A percentile compares a stretch with the other conserved stretches of the same genome.
Evolutionary conservation across 306 rosid genomes (phyloP).

Genomic region (Cicer yamashitae): DNA sequence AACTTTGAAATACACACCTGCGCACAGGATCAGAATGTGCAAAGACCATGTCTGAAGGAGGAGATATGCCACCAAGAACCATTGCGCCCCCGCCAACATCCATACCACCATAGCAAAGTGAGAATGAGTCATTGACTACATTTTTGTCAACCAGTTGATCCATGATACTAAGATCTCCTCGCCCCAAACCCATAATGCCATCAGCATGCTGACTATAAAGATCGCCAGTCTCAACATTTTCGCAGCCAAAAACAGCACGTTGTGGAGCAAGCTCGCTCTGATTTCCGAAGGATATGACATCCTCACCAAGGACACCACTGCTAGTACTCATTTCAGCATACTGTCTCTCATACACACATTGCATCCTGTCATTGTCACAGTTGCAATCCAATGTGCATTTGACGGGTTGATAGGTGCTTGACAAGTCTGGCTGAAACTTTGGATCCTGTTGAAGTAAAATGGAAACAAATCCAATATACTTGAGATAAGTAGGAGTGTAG

Average conservation of each 20-base stretch:
- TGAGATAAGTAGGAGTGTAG: slow-evolving; percentile 28
- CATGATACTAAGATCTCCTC: slow-evolving; percentile 86
- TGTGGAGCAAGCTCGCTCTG: slow-evolving; percentile 81
- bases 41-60: slow-evolving; percentile 81
- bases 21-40: slow-evolving; percentile 77
- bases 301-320: slow-evolving; percentile 92
- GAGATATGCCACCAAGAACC: slow-evolving; percentile 94
- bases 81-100: slow-evolving; percentile 96
- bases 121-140: slow-evolving; percentile 80
- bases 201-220: slow-evolving; percentile 93
- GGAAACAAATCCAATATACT: slow-evolving; percentile 36
- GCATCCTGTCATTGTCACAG: slow-evolving; percentile 67
- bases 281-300: slow-evolving; percentile 82
- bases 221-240: slow-evolving; percentile 87
- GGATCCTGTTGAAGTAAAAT: slow-evolving; percentile 70
- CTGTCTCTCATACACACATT: slow-evolving; percentile 86
- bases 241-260: slow-evolving; percentile 91
- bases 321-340: slow-evolving; percentile 98
- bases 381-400: slow-evolving; percentile 82
- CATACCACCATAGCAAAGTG: slow-evolving; percentile 99
- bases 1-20: slow-evolving; percentile 66
- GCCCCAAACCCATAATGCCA: slow-evolving; percentile 97
- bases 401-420: slow-evolving; percentile 74
- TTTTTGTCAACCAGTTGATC: slow-evolving; percentile 89
- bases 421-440: slow-evolving; percentile 81